Percentiles rank a stretch among this genome's conserved stretches.
These are phyloP conservation scores for Fraxinus latifolia DNA, from an alignment of 305 asterid species.

Conservation along the genomic window DNA sequence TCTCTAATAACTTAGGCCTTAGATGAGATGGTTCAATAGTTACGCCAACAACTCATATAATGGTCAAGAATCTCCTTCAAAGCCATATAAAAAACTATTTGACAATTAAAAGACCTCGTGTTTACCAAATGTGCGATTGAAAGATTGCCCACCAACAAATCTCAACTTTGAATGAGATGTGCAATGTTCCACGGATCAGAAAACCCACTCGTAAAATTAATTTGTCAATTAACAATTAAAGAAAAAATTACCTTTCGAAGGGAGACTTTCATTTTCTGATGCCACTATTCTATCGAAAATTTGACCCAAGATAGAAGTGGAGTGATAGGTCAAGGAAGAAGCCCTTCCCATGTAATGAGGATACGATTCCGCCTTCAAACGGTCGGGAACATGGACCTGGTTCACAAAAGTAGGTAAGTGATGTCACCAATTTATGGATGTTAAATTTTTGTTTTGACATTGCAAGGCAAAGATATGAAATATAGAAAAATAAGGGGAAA, in stretches of 20 bases:
- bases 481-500: background rate
- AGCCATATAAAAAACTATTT: background rate
- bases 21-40: background rate
- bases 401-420: conserved; percentile 12
- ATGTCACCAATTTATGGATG: background rate
- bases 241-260: conserved; percentile 34
- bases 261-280: conserved; percentile 27
- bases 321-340: conserved; percentile 32
- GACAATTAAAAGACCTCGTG: background rate
- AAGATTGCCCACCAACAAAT: background rate
- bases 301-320: conserved; percentile 61
- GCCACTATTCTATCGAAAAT: conserved; percentile 44
- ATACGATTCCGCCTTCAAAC: conserved; percentile 42
- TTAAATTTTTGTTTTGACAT: background rate
- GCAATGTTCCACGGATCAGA: background rate
- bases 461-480: background rate
- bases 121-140: background rate
- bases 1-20: background rate
- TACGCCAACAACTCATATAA: background rate
- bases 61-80: background rate
- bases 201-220: background rate
- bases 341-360: conserved; percentile 68
- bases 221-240: background rate
- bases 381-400: conserved; percentile 49
- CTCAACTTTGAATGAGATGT: background rate